These are phyloP conservation scores for Apiotrichum gamsii DNA, from an alignment of 1,284 basidiomycete genomes.

Conservation along the genomic window DNA sequence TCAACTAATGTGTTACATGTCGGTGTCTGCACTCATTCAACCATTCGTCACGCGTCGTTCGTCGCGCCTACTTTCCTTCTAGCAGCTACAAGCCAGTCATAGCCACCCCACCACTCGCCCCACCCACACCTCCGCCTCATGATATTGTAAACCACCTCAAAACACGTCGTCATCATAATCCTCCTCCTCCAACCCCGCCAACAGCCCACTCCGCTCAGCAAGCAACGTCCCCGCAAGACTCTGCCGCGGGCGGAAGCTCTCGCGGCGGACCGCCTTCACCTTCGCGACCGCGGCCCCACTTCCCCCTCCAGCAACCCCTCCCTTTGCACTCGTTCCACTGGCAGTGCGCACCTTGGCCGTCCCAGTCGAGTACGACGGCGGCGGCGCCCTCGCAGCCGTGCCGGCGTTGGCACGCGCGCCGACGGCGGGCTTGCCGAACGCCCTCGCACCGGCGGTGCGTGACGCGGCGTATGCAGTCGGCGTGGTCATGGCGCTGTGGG, in stretches of 20 bases:
- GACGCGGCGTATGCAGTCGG: background rate
- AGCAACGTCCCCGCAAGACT: constrained; percentile 13
- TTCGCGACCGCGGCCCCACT: no score
- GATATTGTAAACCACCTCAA: no score
- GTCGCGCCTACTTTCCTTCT: background rate
- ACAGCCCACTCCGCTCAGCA: background rate
- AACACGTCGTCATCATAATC: constrained; percentile 24
- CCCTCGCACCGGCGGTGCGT: background rate
- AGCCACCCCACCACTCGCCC: no score
- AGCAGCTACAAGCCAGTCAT: background rate
- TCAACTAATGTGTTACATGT: no score
- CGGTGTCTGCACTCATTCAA: no score
- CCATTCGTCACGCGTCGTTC: no score
- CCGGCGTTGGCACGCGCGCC: constrained; percentile 6
- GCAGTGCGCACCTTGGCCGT: no score
- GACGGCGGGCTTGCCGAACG: constrained; percentile 9
- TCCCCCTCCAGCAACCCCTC: no score
- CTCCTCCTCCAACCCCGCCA: background rate
- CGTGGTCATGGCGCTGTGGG: background rate
- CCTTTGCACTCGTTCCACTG: no score
- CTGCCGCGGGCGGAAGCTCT: constrained; percentile 53
- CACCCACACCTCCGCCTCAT: no score
- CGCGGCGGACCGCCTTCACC: no score
- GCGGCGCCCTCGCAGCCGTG: background rate
- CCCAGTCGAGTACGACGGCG: constrained; percentile 2